A percentile compares a stretch with the other conserved stretches of the same genome.
Evolutionary conservation across 1,284 basidiomycete species (phyloP).

Genomic region (Apiotrichum porosum): DNA sequence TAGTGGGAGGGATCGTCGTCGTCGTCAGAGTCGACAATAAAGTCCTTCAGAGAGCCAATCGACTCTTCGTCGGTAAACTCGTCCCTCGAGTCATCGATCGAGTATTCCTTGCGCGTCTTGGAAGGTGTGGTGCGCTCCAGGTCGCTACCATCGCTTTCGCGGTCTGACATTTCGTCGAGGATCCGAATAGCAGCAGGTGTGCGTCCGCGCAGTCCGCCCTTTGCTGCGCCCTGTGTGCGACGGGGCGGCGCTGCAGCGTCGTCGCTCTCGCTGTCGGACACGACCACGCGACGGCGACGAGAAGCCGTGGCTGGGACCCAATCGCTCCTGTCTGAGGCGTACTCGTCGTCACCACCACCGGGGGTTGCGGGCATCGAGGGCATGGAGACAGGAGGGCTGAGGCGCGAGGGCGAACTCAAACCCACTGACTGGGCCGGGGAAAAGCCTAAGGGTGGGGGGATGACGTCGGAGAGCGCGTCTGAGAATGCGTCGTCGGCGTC

Average conservation of each 20-base stretch:
- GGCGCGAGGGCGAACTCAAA: neutral
- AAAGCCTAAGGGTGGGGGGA: too few relatives aligned
- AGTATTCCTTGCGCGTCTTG: too few relatives aligned
- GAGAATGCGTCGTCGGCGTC: too few relatives aligned
- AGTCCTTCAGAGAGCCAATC: slow-evolving; percentile 34
- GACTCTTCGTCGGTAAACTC: neutral
- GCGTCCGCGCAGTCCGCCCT: neutral
- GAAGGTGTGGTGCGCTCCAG: too few relatives aligned
- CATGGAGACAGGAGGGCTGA: too few relatives aligned
- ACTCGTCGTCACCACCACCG: neutral
- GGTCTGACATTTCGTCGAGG: neutral
- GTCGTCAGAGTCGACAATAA: slow-evolving; percentile 43
- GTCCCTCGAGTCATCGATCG: too few relatives aligned
- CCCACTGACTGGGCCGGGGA: too few relatives aligned
- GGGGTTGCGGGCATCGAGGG: too few relatives aligned
- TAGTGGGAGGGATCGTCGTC: too few relatives aligned
- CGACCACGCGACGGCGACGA: neutral
- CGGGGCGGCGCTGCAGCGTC: neutral
- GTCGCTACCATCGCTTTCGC: too few relatives aligned
- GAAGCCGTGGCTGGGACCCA: neutral
- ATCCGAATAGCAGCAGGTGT: neutral
- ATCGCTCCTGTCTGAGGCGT: neutral
- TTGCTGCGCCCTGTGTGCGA: neutral
- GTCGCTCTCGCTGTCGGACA: neutral
- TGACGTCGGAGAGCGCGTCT: too few relatives aligned